Evolutionary conservation across 179 eudicot genomes (phyloP).

Genomic region (Spergularia azorica): DNA sequence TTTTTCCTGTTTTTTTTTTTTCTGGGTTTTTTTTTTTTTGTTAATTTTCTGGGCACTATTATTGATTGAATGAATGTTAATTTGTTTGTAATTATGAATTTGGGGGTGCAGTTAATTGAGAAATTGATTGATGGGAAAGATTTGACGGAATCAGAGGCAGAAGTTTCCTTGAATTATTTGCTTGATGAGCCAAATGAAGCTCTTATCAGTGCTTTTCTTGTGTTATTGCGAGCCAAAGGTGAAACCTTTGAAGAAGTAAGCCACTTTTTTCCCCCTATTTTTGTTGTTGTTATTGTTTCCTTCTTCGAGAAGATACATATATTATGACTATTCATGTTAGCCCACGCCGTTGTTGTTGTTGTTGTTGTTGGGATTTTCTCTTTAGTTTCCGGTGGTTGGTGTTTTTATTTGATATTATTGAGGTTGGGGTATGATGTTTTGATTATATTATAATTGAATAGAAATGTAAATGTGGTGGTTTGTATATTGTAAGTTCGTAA

Average conservation of each 20-base stretch:
- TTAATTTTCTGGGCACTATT: too few species aligned
- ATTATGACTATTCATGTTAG: too few species aligned
- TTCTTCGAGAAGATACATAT: background rate
- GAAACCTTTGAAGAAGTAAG: slow-evolving; percentile 94
- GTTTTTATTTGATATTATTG: too few species aligned
- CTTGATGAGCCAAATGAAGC: slow-evolving; percentile 75
- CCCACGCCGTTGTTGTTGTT: too few species aligned
- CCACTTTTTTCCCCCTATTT: too few species aligned
- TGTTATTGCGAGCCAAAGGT: slow-evolving; percentile 92
- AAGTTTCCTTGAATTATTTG: slow-evolving; percentile 65
- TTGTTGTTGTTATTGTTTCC: background rate
- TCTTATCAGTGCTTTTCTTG: slow-evolving; percentile 90
- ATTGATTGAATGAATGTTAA: too few species aligned
- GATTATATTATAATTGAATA: background rate
- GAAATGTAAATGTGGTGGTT: background rate
- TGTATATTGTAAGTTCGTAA: background rate
- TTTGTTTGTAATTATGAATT: background rate
- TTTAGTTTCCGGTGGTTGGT: too few species aligned
- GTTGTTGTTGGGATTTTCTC: too few species aligned
- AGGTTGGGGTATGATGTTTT: too few species aligned
- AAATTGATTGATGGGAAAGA: slow-evolving; percentile 61
- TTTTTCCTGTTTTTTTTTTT: background rate
- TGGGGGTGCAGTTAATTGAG: slow-evolving; percentile 65
- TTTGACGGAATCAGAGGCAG: slow-evolving; percentile 73
- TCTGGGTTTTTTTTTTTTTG: background rate